Evolutionary conservation across 768 basidiomycete species (phyloP), one percentile per base, ranked within the genome.

Genomic region (Boletus reticuloceps): DNA sequence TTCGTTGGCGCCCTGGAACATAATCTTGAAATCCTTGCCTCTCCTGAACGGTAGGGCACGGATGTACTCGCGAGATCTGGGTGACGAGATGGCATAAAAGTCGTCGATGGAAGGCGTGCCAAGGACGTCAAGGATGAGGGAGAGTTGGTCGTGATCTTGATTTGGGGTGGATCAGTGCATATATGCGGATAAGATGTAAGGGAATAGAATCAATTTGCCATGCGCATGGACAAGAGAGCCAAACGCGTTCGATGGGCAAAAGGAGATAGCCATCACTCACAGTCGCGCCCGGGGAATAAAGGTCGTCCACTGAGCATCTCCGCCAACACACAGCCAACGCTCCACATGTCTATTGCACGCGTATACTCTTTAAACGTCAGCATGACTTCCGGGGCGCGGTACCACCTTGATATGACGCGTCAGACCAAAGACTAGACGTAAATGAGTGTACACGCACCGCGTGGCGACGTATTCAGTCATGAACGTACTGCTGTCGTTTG

Each of bases 301-400:
- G 95, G 91, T 66, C 89, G 86, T n/a, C 95, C 92, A 55, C 81
- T 85, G 0, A 95, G 75, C 92, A 95, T 94, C 73, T 95, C 94
- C 8, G 94, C 95, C 46, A 92, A 73, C 3, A 92, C 85, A 66
- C 91, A 93, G 2, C 91, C 89, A 19, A 92, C 89, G 55, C 84
- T 85, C 91, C 91, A 94, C 68, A 93, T 81, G 60, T 92, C 90
- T 70, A 92, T 89, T 1, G 88, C 88, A 34, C 83, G 82, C 6
- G 93, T 94, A 69, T 98, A 98, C 75, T 95, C 88, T 67, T 95
- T 94, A 78, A 97, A 98, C 0, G 93, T 96, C 36, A 98, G 81
- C 96, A 98, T 98, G 58, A 98, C 91, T 70, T 98, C 96, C 0
- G 96, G 96, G 0, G 96, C 96, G 31, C 96, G 85, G 69, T 98